A percentile compares a stretch with the other conserved stretches of the same genome.
Evolutionary conservation across 805 yeast species (phyloP).

Genomic region (Wilhelminamyces savonicus): DNA sequence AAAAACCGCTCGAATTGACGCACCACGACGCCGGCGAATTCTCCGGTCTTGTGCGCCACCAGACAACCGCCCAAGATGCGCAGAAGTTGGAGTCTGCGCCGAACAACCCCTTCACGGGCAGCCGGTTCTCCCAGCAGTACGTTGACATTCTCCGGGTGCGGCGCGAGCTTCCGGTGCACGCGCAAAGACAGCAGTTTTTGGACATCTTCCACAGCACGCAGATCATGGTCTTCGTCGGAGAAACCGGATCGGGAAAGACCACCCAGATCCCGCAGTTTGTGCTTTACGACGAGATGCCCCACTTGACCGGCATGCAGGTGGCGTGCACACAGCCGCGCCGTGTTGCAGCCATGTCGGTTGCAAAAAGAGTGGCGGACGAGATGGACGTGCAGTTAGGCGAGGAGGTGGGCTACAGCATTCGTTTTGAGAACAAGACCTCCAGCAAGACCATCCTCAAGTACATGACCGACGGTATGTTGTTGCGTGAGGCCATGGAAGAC

Average conservation of each 20-base stretch:
- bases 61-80: conserved; percentile 64
- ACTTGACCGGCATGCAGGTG: conserved; percentile 71
- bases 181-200: conserved; percentile 86
- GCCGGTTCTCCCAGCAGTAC: conserved; percentile 55
- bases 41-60: conserved; percentile 45
- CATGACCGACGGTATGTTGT: conserved; percentile 98
- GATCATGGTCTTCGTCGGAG: conserved; percentile 97
- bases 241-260: conserved; percentile 98
- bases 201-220: conserved; percentile 79
- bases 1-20: conserved; percentile 27
- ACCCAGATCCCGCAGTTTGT: conserved; percentile 98
- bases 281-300: conserved; percentile 87
- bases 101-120: conserved; percentile 77
- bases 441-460: conserved; percentile 80
- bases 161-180: conserved; percentile 88
- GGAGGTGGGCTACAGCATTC: conserved; percentile 91
- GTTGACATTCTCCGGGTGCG: conserved; percentile 72
- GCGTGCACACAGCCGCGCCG: conserved; percentile 98
- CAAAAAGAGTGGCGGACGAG: conserved; percentile 95
- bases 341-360: conserved; percentile 98
- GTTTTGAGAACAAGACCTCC: conserved; percentile 87
- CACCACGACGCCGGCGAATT: conserved; percentile 68
- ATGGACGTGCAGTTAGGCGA: conserved; percentile 90
- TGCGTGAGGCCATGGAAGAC: conserved; percentile 97
- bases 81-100: conserved; percentile 49